phyloP scores from a whole-genome alignment of 345 rosid species.

The Hibiscus trionum region DNA sequence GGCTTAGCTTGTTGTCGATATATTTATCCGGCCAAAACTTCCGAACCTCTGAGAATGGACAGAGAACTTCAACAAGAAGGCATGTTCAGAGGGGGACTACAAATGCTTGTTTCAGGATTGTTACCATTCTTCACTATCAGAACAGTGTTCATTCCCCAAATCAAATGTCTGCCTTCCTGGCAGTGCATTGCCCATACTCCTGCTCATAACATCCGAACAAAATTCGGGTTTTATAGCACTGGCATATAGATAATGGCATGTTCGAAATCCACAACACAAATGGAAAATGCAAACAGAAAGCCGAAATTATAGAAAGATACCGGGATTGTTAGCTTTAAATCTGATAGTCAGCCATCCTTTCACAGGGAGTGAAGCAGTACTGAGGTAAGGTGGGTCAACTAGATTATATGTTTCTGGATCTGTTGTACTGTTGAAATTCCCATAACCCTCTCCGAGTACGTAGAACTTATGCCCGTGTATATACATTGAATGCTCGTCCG shows the following conservation, averaged over 20 bases:
- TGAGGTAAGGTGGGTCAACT: constrained; percentile 23
- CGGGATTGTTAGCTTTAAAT: constrained; percentile 25
- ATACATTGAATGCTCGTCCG: constrained; percentile 31
- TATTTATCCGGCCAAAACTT: neutral
- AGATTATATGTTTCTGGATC: constrained; percentile 19
- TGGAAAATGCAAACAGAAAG: neutral
- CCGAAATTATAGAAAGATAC: neutral
- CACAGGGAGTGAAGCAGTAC: constrained; percentile 13
- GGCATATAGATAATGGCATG: neutral
- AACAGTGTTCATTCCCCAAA: constrained; percentile 38
- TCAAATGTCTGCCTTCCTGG: constrained; percentile 31
- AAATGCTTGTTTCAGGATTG: neutral
- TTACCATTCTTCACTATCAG: constrained; percentile 30
- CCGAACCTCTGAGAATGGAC: neutral
- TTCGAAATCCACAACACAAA: neutral
- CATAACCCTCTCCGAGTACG: constrained; percentile 17
- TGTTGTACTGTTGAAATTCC: constrained; percentile 18
- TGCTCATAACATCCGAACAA: neutral
- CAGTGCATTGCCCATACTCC: constrained; percentile 34
- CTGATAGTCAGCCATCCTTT: constrained; percentile 25
- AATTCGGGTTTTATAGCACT: neutral
- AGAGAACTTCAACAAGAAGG: neutral
- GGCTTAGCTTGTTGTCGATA: neutral
- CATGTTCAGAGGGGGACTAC: constrained; percentile 3
- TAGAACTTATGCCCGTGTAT: constrained; percentile 31